phyloP scores from a whole-genome alignment of 2,329 filamentous ascomycete species.

The Diplocarpon rosae region DNA sequence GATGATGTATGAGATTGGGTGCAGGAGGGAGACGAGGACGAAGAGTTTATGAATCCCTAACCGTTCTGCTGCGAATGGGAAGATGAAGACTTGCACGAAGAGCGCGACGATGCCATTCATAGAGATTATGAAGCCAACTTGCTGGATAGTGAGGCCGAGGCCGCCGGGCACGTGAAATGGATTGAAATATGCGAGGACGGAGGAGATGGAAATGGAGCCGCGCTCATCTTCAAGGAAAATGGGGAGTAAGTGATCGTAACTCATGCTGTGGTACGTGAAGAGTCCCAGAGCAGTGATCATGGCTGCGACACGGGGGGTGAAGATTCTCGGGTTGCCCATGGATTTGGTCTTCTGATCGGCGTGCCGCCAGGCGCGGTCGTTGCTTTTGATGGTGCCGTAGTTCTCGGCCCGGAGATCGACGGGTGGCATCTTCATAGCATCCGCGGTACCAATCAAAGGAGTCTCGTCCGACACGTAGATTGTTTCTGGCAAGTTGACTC shows the following conservation, averaged over 20 bases:
- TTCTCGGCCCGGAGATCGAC: slow-evolving; percentile 68
- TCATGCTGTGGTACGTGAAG: slow-evolving; percentile 93
- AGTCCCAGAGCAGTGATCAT: slow-evolving; percentile 75
- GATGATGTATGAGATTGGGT: slow-evolving; percentile 40
- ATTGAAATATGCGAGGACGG: slow-evolving; percentile 25
- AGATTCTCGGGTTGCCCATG: slow-evolving; percentile 32
- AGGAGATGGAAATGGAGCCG: slow-evolving; percentile 26
- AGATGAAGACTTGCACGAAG: slow-evolving; percentile 48
- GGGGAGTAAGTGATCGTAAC: slow-evolving; percentile 80
- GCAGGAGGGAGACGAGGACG: slow-evolving; percentile 4
- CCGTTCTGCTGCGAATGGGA: slow-evolving; percentile 46
- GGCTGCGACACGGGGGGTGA: slow-evolving; percentile 57
- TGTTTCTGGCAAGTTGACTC: slow-evolving; percentile 35
- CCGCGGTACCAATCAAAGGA: slow-evolving; percentile 64
- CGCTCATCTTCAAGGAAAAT: slow-evolving; percentile 83
- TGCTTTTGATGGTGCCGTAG: slow-evolving; percentile 57
- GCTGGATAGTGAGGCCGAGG: slow-evolving; percentile 48
- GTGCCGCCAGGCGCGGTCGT: slow-evolving; percentile 25
- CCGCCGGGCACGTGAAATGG: slow-evolving; percentile 49
- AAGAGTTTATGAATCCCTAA: slow-evolving; percentile 43
- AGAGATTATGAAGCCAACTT: slow-evolving; percentile 51
- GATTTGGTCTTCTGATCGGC: slow-evolving; percentile 16
- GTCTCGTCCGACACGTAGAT: slow-evolving; percentile 45
- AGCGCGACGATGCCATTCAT: slow-evolving; percentile 48
- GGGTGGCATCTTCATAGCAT: slow-evolving; percentile 59